These are phyloP conservation scores for Teratosphaeriaceae sp. DNA, from an alignment of 2,329 filamentous ascomycete species.

Conservation along the genomic window DNA sequence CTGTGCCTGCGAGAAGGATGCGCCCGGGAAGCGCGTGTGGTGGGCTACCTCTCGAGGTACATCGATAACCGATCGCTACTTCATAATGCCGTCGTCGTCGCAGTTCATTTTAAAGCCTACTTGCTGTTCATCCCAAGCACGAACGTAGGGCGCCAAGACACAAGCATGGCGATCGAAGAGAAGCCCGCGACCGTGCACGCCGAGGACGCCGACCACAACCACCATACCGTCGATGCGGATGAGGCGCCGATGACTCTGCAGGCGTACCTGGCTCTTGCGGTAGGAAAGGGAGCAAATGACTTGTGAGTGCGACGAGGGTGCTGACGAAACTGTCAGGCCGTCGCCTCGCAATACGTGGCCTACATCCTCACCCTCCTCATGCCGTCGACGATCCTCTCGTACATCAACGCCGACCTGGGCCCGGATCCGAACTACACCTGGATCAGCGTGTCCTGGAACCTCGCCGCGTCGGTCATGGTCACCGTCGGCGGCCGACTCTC, in stretches of 20 bases:
- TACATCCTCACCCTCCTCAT: slow-evolving; percentile 6
- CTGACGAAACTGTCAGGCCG: neutral
- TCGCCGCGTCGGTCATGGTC: slow-evolving; percentile 10
- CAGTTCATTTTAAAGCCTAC: no score
- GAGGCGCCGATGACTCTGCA: slow-evolving; percentile 4
- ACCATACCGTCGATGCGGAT: neutral
- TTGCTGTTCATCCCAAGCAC: no score
- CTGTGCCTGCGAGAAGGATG: no score
- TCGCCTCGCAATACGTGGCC: neutral
- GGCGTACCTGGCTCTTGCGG: slow-evolving; percentile 1
- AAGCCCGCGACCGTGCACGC: neutral
- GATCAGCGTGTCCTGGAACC: slow-evolving; percentile 13
- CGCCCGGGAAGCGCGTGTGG: no score
- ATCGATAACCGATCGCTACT: no score
- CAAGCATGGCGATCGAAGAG: neutral
- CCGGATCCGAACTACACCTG: slow-evolving; percentile 14
- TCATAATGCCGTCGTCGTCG: no score
- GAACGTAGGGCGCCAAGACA: no score
- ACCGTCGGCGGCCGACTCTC: slow-evolving; percentile 11
- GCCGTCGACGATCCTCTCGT: slow-evolving; percentile 11
- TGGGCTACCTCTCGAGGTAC: no score
- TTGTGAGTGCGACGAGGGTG: no score
- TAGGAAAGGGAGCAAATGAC: neutral
- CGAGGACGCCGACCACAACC: neutral
- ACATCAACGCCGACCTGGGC: slow-evolving; percentile 12